phyloP scores from a whole-genome alignment of 192 early-diverging fungal species.

The Lobulomyces angularis region DNA sequence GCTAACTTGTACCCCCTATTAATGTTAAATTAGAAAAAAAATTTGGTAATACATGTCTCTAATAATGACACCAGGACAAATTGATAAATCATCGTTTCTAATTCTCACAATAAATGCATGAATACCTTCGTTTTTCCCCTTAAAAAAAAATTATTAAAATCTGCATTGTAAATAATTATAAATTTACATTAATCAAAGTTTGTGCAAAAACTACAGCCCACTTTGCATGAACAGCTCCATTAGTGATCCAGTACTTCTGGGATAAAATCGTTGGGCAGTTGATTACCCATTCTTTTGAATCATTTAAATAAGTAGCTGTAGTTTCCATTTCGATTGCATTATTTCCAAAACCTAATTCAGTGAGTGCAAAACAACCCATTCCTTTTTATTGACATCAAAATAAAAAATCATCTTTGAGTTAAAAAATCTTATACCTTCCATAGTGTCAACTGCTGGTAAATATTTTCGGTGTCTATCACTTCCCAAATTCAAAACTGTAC shows the following conservation, averaged over 20 bases:
- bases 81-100: slow-evolving; percentile 54
- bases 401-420: too few relatives aligned
- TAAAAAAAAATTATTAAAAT: too few relatives aligned
- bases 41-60: slow-evolving; percentile 62
- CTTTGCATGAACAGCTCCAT: slow-evolving; percentile 60
- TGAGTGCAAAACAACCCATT: slow-evolving; percentile 65
- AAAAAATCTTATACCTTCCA: too few relatives aligned
- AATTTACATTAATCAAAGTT: slow-evolving; percentile 46
- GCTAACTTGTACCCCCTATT: slow-evolving; percentile 20
- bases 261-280: slow-evolving; percentile 58
- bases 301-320: slow-evolving; percentile 15
- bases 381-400: too few relatives aligned
- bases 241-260: slow-evolving; percentile 76
- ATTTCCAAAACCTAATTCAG: slow-evolving; percentile 69
- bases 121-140: slow-evolving; percentile 64
- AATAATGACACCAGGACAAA: slow-evolving; percentile 51
- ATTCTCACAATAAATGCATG: slow-evolving; percentile 62
- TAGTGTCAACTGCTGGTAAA: slow-evolving; percentile 48
- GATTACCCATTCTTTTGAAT: slow-evolving; percentile 58
- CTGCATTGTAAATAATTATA: too few relatives aligned
- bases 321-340: slow-evolving; percentile 77
- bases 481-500: slow-evolving; percentile 59
- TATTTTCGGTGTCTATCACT: slow-evolving; percentile 56
- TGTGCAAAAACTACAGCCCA: slow-evolving; percentile 66
- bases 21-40: neutral